A percentile compares a stretch with the other conserved stretches of the same genome.
phyloP scores from a whole-genome alignment of 1,284 basidiomycete species.

The Cryptococcus depauperatus region DNA sequence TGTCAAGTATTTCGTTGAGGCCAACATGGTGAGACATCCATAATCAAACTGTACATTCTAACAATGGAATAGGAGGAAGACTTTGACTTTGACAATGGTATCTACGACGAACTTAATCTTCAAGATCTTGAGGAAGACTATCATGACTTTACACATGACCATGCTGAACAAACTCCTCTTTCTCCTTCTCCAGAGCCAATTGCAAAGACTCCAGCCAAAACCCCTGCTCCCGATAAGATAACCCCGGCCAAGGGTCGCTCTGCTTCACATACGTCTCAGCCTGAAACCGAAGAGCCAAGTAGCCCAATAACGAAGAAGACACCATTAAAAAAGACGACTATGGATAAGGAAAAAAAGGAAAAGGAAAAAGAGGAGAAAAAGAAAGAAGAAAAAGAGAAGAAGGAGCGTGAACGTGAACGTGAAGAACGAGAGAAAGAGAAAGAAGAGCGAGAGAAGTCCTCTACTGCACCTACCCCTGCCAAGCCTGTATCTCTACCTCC shows the following conservation, averaged over 20 bases:
- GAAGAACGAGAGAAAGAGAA: constrained; percentile 8
- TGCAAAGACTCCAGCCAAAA: constrained; percentile 19
- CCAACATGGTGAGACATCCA: constrained; percentile 67
- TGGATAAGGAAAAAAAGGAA: constrained; percentile 13
- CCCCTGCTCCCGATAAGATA: constrained; percentile 35
- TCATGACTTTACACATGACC: constrained; percentile 65
- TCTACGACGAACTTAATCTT: constrained; percentile 96
- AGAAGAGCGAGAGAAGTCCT: neutral
- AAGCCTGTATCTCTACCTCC: constrained; percentile 54
- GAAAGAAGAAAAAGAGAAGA: neutral
- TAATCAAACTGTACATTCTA: constrained; percentile 1
- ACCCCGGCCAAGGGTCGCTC: constrained; percentile 31
- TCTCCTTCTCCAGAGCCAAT: constrained; percentile 1
- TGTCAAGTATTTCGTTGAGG: constrained; percentile 93
- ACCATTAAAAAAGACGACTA: constrained; percentile 23
- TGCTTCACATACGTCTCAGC: constrained; percentile 2
- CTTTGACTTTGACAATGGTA: constrained; percentile 94
- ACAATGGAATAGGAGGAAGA: constrained; percentile 68
- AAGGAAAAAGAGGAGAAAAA: constrained; percentile 8
- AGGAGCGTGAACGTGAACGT: neutral
- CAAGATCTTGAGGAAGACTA: constrained; percentile 83
- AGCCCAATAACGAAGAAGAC: constrained; percentile 32
- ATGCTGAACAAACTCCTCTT: constrained; percentile 49
- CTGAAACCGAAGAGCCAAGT: constrained; percentile 14
- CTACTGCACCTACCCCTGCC: constrained; percentile 32